These are phyloP conservation scores for Brettanomyces anomalus DNA, from an alignment of 805 yeast species.

Conservation along the genomic window DNA sequence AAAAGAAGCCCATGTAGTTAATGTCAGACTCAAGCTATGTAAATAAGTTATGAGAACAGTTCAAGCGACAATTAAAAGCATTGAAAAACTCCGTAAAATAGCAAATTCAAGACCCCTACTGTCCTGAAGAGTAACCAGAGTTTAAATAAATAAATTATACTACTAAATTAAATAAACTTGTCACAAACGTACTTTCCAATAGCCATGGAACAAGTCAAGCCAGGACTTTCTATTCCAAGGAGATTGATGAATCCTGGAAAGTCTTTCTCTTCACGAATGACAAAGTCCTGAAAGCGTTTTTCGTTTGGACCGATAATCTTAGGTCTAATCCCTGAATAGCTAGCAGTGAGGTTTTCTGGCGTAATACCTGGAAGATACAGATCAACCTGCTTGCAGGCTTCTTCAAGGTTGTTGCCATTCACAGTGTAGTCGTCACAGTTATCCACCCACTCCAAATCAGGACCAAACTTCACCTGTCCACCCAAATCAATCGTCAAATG, in stretches of 20 bases:
- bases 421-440: constrained; percentile 39
- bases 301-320: constrained; percentile 44
- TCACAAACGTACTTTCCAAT: constrained; percentile 63
- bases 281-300: constrained; percentile 57
- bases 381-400: constrained; percentile 49
- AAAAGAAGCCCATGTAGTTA: too few species aligned
- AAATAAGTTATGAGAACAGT: too few species aligned
- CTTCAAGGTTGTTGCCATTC: constrained; percentile 36
- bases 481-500: constrained; percentile 80
- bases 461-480: constrained; percentile 77
- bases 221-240: constrained; percentile 86
- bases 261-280: constrained; percentile 60
- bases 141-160: too few species aligned
- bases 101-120: too few species aligned
- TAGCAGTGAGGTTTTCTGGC: constrained; percentile 44
- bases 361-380: constrained; percentile 57
- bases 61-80: too few species aligned
- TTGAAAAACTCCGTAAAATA: too few species aligned
- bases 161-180: constrained; percentile 10
- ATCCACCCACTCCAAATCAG: constrained; percentile 78
- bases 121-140: too few species aligned
- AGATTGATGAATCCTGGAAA: constrained; percentile 73
- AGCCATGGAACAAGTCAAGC: constrained; percentile 75
- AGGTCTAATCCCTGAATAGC: constrained; percentile 81
- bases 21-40: too few species aligned